These are phyloP conservation scores for Talaromyces wortmannii DNA, from an alignment of 495 filamentous ascomycete genomes.

Conservation along the genomic window DNA sequence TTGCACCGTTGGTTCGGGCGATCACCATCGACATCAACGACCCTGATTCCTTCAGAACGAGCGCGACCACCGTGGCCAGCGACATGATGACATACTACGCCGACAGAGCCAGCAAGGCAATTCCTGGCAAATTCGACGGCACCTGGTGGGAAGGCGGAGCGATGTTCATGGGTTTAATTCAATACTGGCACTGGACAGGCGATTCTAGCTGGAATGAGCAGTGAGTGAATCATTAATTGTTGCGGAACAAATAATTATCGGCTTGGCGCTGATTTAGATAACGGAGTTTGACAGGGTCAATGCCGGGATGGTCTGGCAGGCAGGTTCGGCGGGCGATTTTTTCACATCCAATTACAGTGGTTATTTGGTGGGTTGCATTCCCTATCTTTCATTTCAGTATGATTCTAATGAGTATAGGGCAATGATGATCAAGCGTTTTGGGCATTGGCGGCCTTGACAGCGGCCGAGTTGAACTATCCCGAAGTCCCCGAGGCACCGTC, in stretches of 20 bases:
- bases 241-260: no score
- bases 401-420: slow-evolving; percentile 22
- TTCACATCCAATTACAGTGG: slow-evolving; percentile 36
- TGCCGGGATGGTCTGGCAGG: slow-evolving; percentile 44
- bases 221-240: no score
- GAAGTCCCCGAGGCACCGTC: slow-evolving; percentile 44
- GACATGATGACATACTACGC: slow-evolving; percentile 45
- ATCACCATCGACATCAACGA: not conserved
- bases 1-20: not conserved
- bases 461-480: slow-evolving; percentile 41
- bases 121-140: slow-evolving; percentile 30
- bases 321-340: slow-evolving; percentile 39
- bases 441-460: slow-evolving; percentile 49
- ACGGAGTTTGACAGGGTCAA: no score
- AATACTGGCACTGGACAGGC: slow-evolving; percentile 52
- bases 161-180: slow-evolving; percentile 41
- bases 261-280: no score
- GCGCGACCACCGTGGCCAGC: slow-evolving; percentile 39
- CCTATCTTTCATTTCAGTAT: not conserved
- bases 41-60: slow-evolving; percentile 41
- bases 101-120: slow-evolving; percentile 28
- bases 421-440: slow-evolving; percentile 56
- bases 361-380: slow-evolving; percentile 20
- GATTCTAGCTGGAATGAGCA: slow-evolving; percentile 46
- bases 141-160: slow-evolving; percentile 44